Conservation (phyloP, 2,329 filamentous ascomycete genomes). For the Botryosphaeria dothidea region DNA sequence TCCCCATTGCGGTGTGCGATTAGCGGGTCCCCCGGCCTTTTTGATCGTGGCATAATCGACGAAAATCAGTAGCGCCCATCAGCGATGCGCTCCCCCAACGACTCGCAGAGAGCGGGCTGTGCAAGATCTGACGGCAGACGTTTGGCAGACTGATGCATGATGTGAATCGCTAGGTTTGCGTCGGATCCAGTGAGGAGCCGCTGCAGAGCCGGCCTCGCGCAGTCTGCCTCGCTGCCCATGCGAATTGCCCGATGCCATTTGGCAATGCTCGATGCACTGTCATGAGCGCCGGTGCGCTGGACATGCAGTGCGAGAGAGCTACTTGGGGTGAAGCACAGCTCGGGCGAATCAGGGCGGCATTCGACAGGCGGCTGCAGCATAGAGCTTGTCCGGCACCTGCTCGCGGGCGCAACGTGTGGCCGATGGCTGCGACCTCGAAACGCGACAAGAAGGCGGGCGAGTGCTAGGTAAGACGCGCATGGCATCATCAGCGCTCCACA, state of each 20-base stretch:
- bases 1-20: slow-evolving; percentile 13
- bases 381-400: background rate
- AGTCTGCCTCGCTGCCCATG: background rate
- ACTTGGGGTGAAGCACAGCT: background rate
- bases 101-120: background rate
- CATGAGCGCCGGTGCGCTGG: background rate
- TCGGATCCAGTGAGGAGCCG: background rate
- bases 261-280: background rate
- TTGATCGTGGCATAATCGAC: background rate
- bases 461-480: background rate
- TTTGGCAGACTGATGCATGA: background rate
- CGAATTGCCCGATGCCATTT: background rate
- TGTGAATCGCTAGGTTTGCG: background rate
- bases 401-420: background rate
- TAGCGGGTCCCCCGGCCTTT: slow-evolving; percentile 1
- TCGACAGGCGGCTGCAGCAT: background rate
- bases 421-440: background rate
- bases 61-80: too few relatives aligned
- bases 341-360: background rate
- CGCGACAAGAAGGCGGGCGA: background rate
- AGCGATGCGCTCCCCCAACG: too few relatives aligned
- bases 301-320: background rate
- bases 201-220: background rate
- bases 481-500: slow-evolving; percentile 7
- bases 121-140: background rate